Base-by-base conservation (phyloP, 192 early-diverging fungal species). In the Backusella parvicylindrica region DNA sequence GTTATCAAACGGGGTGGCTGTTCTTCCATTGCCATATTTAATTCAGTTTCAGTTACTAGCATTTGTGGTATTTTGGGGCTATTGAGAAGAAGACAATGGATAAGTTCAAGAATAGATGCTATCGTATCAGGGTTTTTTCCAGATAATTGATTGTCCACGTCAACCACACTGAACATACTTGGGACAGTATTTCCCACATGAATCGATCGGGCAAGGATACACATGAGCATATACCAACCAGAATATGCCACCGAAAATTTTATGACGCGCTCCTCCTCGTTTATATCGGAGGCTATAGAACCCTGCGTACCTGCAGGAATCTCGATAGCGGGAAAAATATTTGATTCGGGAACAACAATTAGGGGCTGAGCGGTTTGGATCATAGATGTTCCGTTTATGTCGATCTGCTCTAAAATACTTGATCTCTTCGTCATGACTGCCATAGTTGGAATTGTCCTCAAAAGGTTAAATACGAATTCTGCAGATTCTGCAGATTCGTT, bases 181-280 rank as follows among this genome's bases (percentile, higher is more conserved):
- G 56, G 35, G 31, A 73, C 11, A 64, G 31, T 38, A n/a, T 23
- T 30, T 56, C 65, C 35, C 16, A 50, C 31, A 11, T 43, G 12
- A 12, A 71, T 49, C 18, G 72, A 75, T 1, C 66, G 32, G 37
- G 43, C 47, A 5, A 80, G 47, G 0, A 80, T 64, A 28, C 50
- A 41, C 9, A 50, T 49, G 16, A 79, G 30, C 9, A 79, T 41
- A 35, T 56, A 18, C 78, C 78, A 79, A 2, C 74, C 78, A 11
- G 78, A 79, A 41, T 79, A 79, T 18, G 47, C 16, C 3, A 23
- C 21, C 21, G 60, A 38, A 69, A 75, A 79, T 64, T 70, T 60
- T n/a, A 79, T 35, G 15, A 75, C 28, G 0, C 65, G 73, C 23
- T 38, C 13, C 33, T 74, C 64, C 3, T 70, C 37, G 5, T 36